Evolutionary conservation across 192 early-diverging fungal genomes (phyloP), one percentile per base, ranked within the genome.

Genomic region (Cetraspora pellucida): DNA sequence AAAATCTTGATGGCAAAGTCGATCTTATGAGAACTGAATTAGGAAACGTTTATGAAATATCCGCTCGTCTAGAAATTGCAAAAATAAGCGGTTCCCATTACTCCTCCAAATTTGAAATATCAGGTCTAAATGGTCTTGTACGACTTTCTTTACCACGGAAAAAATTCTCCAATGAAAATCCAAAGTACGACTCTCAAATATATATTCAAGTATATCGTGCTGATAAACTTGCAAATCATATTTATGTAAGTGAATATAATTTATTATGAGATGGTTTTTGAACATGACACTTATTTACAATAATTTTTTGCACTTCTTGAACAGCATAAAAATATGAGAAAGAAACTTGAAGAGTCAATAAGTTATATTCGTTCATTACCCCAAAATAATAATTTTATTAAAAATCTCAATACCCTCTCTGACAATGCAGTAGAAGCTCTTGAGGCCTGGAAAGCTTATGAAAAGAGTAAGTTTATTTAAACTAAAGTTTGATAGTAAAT

Each of bases 401-500:
- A 63, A 63, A 63, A 14, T 30, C 60, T 63, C 14, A 13, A 30
- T 30, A 63, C 23, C 23, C 60, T 63, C 3, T 10, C 30, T 30
- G 60, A 63, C 30, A 63, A 28, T 30, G 60, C 60, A 0, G 30
- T 30, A 13, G 7, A 30, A 17, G 60, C 30, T 30, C 60, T 63
- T 3, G 30, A 63, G 17, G 28, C 0, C 23, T 63, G 60, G 66
- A 3, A 44, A 46, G 44, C 1, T 46, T 10, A 49, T 69, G 66
- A 69, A 69, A n/a, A n/a, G n/a, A 46, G 66, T 69, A 69, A 49
- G 47, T 46, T 69, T 69, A 44, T 19, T 69, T 69, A 49, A 44
- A 23, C 43, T 46, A 44, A 46, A 46, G 44, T 69, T 69, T 69
- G 31, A 46, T 25, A 49, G 44, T 46, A 69, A 69, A 46, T 46